Base-by-base conservation (phyloP, 768 basidiomycete species). In the Hypholoma sublateritium region DNA sequence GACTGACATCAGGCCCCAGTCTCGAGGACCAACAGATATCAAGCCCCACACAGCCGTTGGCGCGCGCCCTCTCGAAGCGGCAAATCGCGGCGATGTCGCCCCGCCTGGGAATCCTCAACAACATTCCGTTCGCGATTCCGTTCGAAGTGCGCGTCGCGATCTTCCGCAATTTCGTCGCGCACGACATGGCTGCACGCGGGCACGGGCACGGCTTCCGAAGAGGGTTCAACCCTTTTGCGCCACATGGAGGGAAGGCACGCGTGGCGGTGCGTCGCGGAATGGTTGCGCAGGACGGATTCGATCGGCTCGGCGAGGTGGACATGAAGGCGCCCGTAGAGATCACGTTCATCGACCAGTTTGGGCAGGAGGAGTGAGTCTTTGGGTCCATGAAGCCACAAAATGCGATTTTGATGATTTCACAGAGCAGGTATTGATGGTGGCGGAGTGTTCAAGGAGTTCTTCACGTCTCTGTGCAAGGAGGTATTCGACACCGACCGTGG, bases 401-500 rank as follows among this genome's bases (percentile, higher is more conserved):
- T 7, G 21, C 39, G 22, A 34, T 62, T 47, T 55, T 41, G 48
- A 13, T 21, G 28, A 44, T 32, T 69, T 66, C 54, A 25, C 58
- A 91, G 90, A 69, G 86, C 88, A 16, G 96, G 95, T 0, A 96
- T 98, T 32, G 96, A 98, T 61, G 95, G 96, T 1, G 95, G 97
- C 2, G 97, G 97, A 0, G 87, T 98, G 4, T 98, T 97, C 79
- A 99, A 98, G 69, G 97, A 98, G 70, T 97, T 98, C 63, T 83
- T 98, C 65, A 99, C 95, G 1, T 92, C 89, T 13, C 71, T 99
- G 16, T 88, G 87, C 56, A 94, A 90, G 66, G 96, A 98, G 69
- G 96, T 91, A 0, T 98, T 99, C 59, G 94, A 99, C 65, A 89
- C 91, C 1, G 86, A 98, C 66, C 86, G 94, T 4, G 97, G 97